Base-by-base conservation (phyloP, 2,329 filamentous ascomycete species). In the Cadophora malorum region DNA sequence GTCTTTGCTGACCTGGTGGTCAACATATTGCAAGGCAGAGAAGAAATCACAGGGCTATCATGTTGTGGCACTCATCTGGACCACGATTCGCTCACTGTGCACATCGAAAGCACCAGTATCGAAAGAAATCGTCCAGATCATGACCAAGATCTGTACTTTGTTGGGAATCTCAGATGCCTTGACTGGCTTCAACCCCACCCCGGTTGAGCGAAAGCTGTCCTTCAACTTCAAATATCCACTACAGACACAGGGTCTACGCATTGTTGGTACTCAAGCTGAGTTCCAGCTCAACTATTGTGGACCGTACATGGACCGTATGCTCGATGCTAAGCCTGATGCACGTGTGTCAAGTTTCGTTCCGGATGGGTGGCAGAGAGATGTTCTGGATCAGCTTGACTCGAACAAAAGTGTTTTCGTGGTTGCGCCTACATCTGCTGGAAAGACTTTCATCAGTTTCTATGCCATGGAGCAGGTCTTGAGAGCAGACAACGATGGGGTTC, bases 401-500 rank as follows among this genome's bases (percentile, higher is more conserved):
- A 83, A 91, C 64, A 86, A 88, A 71, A 93, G 90, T 72, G 80
- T 93, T 0, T 89, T 94, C 67, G 90, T 93, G 0, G 88, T 94
- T 9, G 91, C 91, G 0, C 91, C 91, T 0, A 95, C 91, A 0
- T 92, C 89, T 28, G 89, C 92, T 0, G 92, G 92, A 70, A 95
- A 94, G 78, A 95, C 91, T 0, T 95, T 94, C 77, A 94, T 94
- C 67, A 91, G 88, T 0, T 95, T 94, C 78, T 94, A 95, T 73
- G 91, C 91, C 1, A 95, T 94, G 90, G 90, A 91, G 74, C 89
- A 92, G 75, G 82, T 94, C 0, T 81, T 95, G 10, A 83, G 90
- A 74, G 84, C 84, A 4, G 87, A 86, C 69, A 86, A 94, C 68
- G 87, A 93, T 60, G 88, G 87, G 2, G 84, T 94, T 2, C 79